Conservation (phyloP, 352 stramenopile species). For the Phytopythium delawarense region DNA sequence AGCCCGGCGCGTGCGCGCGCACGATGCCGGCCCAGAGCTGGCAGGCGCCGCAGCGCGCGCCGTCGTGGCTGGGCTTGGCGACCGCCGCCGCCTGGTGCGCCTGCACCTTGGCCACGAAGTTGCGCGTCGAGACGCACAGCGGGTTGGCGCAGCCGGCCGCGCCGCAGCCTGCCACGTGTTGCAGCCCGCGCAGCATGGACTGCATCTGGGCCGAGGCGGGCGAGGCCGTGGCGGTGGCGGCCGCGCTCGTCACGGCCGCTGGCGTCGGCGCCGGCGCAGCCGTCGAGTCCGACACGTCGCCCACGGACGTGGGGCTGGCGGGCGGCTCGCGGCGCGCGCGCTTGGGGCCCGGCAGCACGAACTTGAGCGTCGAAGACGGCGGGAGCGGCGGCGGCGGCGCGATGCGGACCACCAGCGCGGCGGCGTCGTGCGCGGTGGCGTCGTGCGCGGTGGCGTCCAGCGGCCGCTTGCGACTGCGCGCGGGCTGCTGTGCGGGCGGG, state of each 20-base stretch:
- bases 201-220: conserved; percentile 46
- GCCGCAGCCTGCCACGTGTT: conserved; percentile 36
- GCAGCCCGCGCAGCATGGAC: conserved; percentile 46
- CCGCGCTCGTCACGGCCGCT: conserved; percentile 15
- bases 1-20: conserved; percentile 24
- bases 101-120: conserved; percentile 51
- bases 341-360: conserved; percentile 20
- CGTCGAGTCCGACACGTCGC: conserved; percentile 25
- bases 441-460: too few species aligned
- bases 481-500: not conserved
- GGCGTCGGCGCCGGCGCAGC: not conserved
- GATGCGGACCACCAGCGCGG: not conserved
- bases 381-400: not conserved
- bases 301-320: conserved; percentile 41
- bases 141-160: conserved; percentile 38
- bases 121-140: conserved; percentile 47
- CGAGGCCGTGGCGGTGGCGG: conserved; percentile 10
- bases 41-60: conserved; percentile 41
- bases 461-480: not conserved
- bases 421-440: not conserved
- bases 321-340: conserved; percentile 26
- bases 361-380: conserved; percentile 9
- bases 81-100: conserved; percentile 25
- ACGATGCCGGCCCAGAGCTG: conserved; percentile 54
- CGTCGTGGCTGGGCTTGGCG: conserved; percentile 20